Percentiles rank a stretch among this genome's conserved stretches.
These are phyloP conservation scores for Thraustotheca clavata DNA, from an alignment of 352 stramenopile species.

Conservation along the genomic window DNA sequence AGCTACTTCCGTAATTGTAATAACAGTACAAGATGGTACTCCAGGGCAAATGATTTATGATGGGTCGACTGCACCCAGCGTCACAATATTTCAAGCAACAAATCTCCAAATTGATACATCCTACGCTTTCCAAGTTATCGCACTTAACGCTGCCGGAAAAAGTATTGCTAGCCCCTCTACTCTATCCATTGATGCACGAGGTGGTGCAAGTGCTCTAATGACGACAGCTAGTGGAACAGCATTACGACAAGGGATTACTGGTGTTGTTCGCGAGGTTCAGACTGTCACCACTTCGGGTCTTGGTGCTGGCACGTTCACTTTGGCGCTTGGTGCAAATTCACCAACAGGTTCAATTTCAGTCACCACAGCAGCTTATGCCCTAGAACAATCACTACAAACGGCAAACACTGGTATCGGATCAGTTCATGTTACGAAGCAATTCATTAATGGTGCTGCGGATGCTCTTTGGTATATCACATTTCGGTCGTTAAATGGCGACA, in stretches of 20 bases:
- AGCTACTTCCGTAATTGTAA: conserved; percentile 53
- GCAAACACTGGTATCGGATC: conserved; percentile 31
- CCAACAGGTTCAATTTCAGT: conserved; percentile 36
- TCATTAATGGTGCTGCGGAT: conserved; percentile 36
- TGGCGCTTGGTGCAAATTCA: conserved; percentile 32
- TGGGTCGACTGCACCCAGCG: conserved; percentile 69
- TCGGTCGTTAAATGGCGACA: conserved; percentile 68
- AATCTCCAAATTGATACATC: conserved; percentile 83
- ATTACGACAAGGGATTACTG: conserved; percentile 86
- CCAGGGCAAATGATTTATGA: conserved; percentile 89
- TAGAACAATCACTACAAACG: conserved; percentile 35
- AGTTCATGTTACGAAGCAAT: conserved; percentile 52
- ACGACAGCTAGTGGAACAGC: conserved; percentile 87
- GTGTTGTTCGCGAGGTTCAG: conserved; percentile 94
- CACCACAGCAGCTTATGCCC: conserved; percentile 30
- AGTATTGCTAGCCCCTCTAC: conserved; percentile 81
- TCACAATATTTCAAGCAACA: conserved; percentile 59
- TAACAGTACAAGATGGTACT: conserved; percentile 77
- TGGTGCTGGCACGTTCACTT: conserved; percentile 34
- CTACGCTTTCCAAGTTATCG: conserved; percentile 90
- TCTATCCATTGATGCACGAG: conserved; percentile 86
- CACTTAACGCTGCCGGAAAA: conserved; percentile 88
- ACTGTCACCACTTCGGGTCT: conserved; percentile 56
- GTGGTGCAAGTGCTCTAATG: conserved; percentile 73
- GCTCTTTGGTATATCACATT: conserved; percentile 84